A percentile compares a stretch with the other conserved stretches of the same genome.
Evolutionary conservation across 2,329 filamentous ascomycete species (phyloP).

Genomic region (Exutisphaerella laricina): DNA sequence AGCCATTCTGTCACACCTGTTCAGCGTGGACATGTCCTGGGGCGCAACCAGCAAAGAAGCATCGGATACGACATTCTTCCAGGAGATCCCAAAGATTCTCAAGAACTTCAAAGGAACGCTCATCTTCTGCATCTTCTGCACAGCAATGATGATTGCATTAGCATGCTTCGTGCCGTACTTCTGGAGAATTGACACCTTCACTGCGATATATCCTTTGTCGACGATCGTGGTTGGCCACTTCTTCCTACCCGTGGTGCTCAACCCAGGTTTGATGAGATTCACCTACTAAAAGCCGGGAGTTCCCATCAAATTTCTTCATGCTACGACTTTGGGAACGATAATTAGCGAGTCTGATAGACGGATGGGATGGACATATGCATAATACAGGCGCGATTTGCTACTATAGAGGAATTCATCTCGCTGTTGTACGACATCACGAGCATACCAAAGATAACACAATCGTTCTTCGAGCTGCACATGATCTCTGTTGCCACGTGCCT

Average conservation of each 20-base stretch:
- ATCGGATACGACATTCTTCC: conserved; percentile 52
- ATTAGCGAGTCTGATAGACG: conserved; percentile 6
- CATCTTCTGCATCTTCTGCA: conserved; percentile 44
- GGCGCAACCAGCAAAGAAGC: conserved; percentile 56
- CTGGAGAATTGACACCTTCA: conserved; percentile 55
- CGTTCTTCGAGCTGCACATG: not conserved
- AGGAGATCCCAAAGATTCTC: conserved; percentile 52
- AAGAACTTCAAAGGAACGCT: conserved; percentile 54
- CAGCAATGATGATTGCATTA: conserved; percentile 46
- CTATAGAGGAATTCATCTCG: no score
- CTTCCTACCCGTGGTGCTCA: conserved; percentile 54
- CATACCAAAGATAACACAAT: not conserved
- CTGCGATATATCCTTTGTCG: conserved; percentile 55
- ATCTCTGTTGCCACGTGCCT: no score
- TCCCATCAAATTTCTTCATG: conserved; percentile 1
- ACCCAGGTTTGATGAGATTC: conserved; percentile 60
- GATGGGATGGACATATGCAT: not conserved
- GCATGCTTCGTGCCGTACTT: conserved; percentile 43
- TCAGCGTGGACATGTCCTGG: conserved; percentile 43
- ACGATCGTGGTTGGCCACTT: conserved; percentile 52
- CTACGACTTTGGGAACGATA: conserved; percentile 4
- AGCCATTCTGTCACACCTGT: conserved; percentile 37
- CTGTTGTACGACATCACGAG: no score
- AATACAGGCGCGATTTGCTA: conserved; percentile 8
- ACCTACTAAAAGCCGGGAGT: conserved; percentile 43